Evolutionary conservation across 164 flowering plant genomes (phyloP), one percentile per base, ranked within the genome.

Genomic region (Magnolia changhungtana): DNA sequence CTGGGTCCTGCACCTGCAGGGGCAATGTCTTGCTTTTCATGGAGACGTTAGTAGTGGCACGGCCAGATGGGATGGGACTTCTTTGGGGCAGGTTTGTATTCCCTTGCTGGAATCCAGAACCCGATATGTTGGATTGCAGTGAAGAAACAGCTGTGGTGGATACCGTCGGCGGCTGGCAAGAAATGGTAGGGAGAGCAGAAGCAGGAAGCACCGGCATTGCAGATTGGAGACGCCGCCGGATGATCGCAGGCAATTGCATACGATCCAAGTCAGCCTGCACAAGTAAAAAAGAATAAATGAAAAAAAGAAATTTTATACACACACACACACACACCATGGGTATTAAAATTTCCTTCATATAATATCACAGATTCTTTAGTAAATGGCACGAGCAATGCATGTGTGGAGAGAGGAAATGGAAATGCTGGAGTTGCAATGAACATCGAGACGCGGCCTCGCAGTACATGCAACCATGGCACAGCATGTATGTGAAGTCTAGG

Each of bases 211-310:
- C 75, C 0, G 99, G 99, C 96, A 96, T 93, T 71, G 98, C 96
- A 74, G 96, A 83, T 85, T 96, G 98, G 73, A 96, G 88, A 8
- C 99, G 98, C 90, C 90, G 85, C 31, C 98, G 84, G 63, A 95
- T 81, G 5, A 80, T 71, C 67, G 89, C 91, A 21, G 99, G 98
- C 77, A 96, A 77, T 55, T 90, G 91, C 99, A 96, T 93, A 24
- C 87, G 86, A 75, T 91, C 92, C 87, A 96, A 85, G 1, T 94
- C 99, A 79, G 81, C 88, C 99, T 96, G 92, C 90, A 58, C 50
- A 52, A 37, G 45, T 37, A 37, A 37, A 37, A 37, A 37, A 37
- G 16, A 55, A 55, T 55, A 11, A 55, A 55, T 37, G 61, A 11
- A 55, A 55, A 55, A 67, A 75, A 3, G 50, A 69, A 2, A 31